These are phyloP conservation scores for Coelastrella sp. DNA, from an alignment of 139 green algal species.

Conservation along the genomic window DNA sequence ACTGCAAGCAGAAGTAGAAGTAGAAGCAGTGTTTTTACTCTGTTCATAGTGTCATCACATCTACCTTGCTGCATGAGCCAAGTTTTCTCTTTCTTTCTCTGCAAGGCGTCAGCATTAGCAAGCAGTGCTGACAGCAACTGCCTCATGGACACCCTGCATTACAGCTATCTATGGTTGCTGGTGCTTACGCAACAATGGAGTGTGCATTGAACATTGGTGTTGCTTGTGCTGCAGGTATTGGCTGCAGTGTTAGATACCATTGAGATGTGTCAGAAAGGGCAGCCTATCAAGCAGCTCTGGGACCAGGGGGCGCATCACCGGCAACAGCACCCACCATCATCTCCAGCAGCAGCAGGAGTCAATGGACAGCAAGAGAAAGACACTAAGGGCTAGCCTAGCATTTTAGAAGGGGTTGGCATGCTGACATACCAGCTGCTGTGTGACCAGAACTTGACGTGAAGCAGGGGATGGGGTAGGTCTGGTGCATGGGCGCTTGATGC, in stretches of 20 bases:
- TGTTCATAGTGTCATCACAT: background rate
- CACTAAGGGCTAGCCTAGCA: too few species aligned
- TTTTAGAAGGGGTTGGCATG: too few species aligned
- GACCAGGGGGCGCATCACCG: slow-evolving; percentile 13
- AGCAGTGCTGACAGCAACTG: too few species aligned
- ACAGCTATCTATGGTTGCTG: background rate
- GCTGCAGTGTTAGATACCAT: background rate
- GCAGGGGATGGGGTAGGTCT: too few species aligned
- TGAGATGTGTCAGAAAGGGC: background rate
- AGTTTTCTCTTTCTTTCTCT: too few species aligned
- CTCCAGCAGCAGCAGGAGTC: background rate
- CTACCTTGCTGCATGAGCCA: too few species aligned
- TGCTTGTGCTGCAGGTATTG: slow-evolving; percentile 28
- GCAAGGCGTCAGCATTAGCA: too few species aligned
- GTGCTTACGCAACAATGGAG: background rate
- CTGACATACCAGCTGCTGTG: too few species aligned
- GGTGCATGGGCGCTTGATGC: too few species aligned
- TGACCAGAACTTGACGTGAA: too few species aligned
- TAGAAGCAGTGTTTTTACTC: background rate
- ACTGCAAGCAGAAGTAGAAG: background rate
- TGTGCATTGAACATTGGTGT: background rate
- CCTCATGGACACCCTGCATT: too few species aligned
- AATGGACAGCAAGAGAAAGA: too few species aligned
- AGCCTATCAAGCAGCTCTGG: slow-evolving; percentile 41
- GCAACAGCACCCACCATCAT: background rate